Conservation (phyloP, 2,329 filamentous ascomycete genomes). For the Colletotrichum endophyticum region DNA sequence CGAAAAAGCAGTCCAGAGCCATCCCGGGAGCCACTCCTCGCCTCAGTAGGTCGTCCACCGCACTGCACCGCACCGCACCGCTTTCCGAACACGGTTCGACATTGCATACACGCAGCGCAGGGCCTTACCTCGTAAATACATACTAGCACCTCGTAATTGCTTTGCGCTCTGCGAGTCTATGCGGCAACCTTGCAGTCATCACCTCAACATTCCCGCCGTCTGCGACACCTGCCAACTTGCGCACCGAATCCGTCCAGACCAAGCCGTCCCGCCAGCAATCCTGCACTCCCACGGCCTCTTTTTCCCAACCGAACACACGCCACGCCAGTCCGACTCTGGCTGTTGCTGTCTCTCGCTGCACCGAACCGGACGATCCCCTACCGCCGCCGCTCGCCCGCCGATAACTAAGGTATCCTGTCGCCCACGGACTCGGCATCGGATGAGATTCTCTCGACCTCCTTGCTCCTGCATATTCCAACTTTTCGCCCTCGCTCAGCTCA, state of each 20-base stretch:
- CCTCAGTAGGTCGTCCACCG: background rate
- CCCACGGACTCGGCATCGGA: background rate
- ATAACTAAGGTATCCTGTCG: background rate
- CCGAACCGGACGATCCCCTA: background rate
- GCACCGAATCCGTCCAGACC: background rate
- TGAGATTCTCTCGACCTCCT: background rate
- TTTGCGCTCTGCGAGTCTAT: slow-evolving; percentile 1
- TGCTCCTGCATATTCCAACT: background rate
- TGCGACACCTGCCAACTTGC: background rate
- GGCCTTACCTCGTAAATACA: background rate
- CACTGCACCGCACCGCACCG: background rate
- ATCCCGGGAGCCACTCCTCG: background rate
- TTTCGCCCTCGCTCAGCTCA: background rate
- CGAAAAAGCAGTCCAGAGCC: background rate
- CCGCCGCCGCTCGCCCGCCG: background rate
- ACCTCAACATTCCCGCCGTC: background rate
- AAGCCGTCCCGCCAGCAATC: background rate
- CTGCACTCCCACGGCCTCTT: background rate
- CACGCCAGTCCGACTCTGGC: background rate
- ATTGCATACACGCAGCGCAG: slow-evolving; percentile 8
- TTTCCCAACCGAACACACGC: background rate
- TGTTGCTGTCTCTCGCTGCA: background rate
- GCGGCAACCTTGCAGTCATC: slow-evolving; percentile 1
- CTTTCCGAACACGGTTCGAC: slow-evolving; percentile 15
- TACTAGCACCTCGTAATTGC: slow-evolving; percentile 1